Conservation (phyloP, 345 rosid genomes). For the Punica granatum region DNA sequence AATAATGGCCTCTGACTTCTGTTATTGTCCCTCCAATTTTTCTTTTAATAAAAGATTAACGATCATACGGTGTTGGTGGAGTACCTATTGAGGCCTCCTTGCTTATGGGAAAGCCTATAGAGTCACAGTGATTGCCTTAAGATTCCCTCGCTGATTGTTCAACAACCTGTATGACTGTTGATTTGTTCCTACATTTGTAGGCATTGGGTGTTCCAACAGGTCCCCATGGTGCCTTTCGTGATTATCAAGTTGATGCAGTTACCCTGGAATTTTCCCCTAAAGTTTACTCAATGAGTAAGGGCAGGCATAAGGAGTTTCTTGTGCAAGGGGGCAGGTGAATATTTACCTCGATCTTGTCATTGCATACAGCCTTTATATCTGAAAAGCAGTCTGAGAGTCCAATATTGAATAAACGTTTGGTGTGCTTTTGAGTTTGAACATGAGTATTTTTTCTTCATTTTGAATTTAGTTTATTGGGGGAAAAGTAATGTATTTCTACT, state of each 20-base stretch:
- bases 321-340: slow-evolving; percentile 68
- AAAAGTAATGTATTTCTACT: no score
- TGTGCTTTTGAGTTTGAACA: no score
- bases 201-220: slow-evolving; percentile 95
- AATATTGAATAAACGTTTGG: no score
- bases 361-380: background rate
- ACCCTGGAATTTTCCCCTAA: slow-evolving; percentile 77
- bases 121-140: background rate
- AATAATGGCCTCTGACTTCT: background rate
- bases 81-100: background rate
- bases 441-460: background rate
- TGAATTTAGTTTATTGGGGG: background rate
- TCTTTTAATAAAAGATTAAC: background rate
- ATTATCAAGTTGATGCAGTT: slow-evolving; percentile 88
- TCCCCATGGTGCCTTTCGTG: slow-evolving; percentile 94
- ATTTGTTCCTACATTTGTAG: slow-evolving; percentile 20
- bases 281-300: slow-evolving; percentile 34
- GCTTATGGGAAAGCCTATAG: background rate
- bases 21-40: background rate
- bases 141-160: background rate
- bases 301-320: slow-evolving; percentile 56
- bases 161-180: background rate
- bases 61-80: background rate
- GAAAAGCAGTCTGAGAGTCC: no score
- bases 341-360: slow-evolving; percentile 9